Base-by-base conservation (phyloP, 305 asterid species). In the Fraxinus angustifolia region DNA sequence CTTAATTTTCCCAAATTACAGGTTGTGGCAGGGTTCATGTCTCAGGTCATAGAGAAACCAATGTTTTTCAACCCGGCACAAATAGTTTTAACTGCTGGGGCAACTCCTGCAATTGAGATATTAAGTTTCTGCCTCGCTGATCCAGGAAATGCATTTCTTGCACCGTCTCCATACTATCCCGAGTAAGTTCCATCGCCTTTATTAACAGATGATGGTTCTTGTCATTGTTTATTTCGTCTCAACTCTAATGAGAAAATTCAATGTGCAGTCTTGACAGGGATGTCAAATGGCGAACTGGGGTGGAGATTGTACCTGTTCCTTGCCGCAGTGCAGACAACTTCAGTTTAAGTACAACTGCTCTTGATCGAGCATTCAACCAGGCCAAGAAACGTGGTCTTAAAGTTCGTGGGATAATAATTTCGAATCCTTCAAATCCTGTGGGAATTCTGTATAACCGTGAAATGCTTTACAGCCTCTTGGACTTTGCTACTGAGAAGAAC, bases 71-170 rank as follows among this genome's bases (percentile, higher is more conserved):
- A 85, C 72, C 89, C 93, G 8, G 84, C 83, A 14, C 93, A 87
- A 70, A 80, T 89, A 33, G 89, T 91, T 53, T 65, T 91, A 48
- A 86, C 93, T 2, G 81, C 90, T 58, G 91, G 94, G 80, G 91
- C 86, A 7, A 75, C 89, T 26, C 83, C 94, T 71, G 94, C 94
- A 5, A 83, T 91, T 79, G 94, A 91, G 88, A 88, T 86, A 19
- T 92, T 91, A 58, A 82, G 85, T 83, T 91, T 89, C 83, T 88
- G 90, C 83, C 83, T 91, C 30, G 91, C 94, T 17, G 91, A 89
- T 81, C 89, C 88, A 17, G 93, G 93, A 83, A 91, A 89, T 84
- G 93, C 94, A 33, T 89, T 91, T 85, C 94, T 91, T 65, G 90
- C 88, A 21, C 94, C 93, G 7, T 86, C 94, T 0, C 94, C 94